Percentiles rank a stretch among this genome's conserved stretches.
Evolutionary conservation across 345 rosid genomes (phyloP).

Genomic region (Hypericum perforatum): DNA sequence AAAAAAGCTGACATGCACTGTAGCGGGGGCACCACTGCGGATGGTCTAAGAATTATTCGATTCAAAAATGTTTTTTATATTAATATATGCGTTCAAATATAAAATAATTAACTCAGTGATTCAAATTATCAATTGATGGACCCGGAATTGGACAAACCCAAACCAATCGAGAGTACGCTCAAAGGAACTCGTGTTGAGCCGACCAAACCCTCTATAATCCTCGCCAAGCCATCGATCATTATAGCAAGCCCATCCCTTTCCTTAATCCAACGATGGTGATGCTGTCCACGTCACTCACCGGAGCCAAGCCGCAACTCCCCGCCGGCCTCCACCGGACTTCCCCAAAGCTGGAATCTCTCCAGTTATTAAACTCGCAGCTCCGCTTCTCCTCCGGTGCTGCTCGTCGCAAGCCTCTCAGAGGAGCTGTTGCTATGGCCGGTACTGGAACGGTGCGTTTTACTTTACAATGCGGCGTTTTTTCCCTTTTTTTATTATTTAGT

Average conservation of each 20-base stretch:
- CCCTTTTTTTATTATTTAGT: constrained; percentile 1
- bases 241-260: background rate
- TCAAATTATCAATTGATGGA: no score
- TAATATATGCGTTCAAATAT: no score
- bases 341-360: constrained; percentile 33
- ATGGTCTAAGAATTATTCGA: no score
- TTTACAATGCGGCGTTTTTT: background rate
- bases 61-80: no score
- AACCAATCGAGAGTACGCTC: no score
- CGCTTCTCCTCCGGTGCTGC: constrained; percentile 26
- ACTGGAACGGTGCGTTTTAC: constrained; percentile 56
- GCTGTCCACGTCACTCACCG: constrained; percentile 40
- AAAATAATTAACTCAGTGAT: no score
- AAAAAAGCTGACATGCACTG: no score
- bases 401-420: constrained; percentile 41
- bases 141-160: no score
- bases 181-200: no score
- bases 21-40: no score
- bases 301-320: constrained; percentile 29
- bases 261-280: constrained; percentile 33
- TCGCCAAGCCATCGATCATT: no score
- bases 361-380: constrained; percentile 36
- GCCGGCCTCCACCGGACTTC: constrained; percentile 47
- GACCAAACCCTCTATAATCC: no score
- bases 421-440: constrained; percentile 80